Evolutionary conservation across 495 filamentous ascomycete genomes (phyloP), one percentile per base, ranked within the genome.

Genomic region (Cercophora samala): DNA sequence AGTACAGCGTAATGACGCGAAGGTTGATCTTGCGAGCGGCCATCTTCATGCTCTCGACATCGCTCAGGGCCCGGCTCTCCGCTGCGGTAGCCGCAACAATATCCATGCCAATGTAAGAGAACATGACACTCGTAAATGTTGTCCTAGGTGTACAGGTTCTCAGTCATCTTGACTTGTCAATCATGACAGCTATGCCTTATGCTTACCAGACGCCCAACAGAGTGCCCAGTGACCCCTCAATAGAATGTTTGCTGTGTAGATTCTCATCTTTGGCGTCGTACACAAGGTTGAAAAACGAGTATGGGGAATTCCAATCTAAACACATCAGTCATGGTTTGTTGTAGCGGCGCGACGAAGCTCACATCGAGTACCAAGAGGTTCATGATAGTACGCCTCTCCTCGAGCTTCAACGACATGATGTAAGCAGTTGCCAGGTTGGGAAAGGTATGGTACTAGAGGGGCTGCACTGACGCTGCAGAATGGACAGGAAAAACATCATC

Each of bases 21-120:
- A 83, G 62, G 22, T 74, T 76, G 56, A 81, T 77, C 64, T 85
- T 85, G 60, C 80, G 74, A 8, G 80, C 78, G 1, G 80, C 81
- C 70, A 85, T 77, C 62, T 85, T 85, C 73, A 85, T 81, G 37
- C 75, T 81, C 67, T 85, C 82, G 1, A 76, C 75, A 55, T 79
- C 74, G n/a, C 77, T 70, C 0, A 83, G 75, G 13, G 78, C 71
- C 61, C 76, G 77, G 66, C 78, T 83, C 67, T 85, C 82, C 5
- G 82, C 74, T 4, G 80, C 82, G 0, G 81, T 83, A 15, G 80
- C 77, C 5, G 78, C 74, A 18, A 81, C 71, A 22, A 78, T 80
- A 58, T 83, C 81, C 77, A 87, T 84, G 8, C 82, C 82, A 19
- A 86, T 78, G 66, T 84, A 78, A 0, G 78, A 78, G 70, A 84